A percentile compares a stretch with the other conserved stretches of the same genome.
Conservation (phyloP, 1,139 yeast genomes). For the Lodderomyces pseudojiufengensis region DNA sequence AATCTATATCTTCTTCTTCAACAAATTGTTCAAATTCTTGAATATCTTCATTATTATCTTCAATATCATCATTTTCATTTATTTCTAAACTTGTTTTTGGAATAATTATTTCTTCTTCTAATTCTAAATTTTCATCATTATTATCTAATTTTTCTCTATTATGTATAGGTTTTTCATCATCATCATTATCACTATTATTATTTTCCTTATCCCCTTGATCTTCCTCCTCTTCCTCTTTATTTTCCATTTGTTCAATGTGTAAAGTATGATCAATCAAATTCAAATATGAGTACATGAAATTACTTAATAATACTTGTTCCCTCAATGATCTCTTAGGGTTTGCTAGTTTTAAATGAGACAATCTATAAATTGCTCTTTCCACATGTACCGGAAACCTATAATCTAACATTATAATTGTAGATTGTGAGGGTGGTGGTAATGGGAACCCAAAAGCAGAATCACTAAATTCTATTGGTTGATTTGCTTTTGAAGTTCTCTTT, state of each 20-base stretch:
- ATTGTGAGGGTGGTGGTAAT: slow-evolving; percentile 70
- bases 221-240: too few relatives aligned
- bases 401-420: slow-evolving; percentile 75
- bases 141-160: not conserved
- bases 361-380: slow-evolving; percentile 89
- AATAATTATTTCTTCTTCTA: slow-evolving; percentile 3
- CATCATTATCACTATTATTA: slow-evolving; percentile 4
- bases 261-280: slow-evolving; percentile 88
- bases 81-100: slow-evolving; percentile 3
- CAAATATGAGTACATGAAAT: slow-evolving; percentile 96
- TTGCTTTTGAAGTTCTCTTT: slow-evolving; percentile 44
- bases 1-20: slow-evolving; percentile 9
- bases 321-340: slow-evolving; percentile 87
- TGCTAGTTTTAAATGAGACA: slow-evolving; percentile 88
- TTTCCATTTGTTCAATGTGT: slow-evolving; percentile 54
- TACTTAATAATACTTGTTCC: slow-evolving; percentile 88
- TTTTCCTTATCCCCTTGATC: too few relatives aligned
- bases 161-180: slow-evolving; percentile 9
- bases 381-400: slow-evolving; percentile 90
- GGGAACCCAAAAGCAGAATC: slow-evolving; percentile 88
- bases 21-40: too few relatives aligned
- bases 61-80: slow-evolving; percentile 6
- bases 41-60: slow-evolving; percentile 5
- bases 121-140: slow-evolving; percentile 1
- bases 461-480: slow-evolving; percentile 73